These are phyloP conservation scores for Saccharomyces eubayanus DNA, from an alignment of 805 yeast genomes.

Conservation along the genomic window DNA sequence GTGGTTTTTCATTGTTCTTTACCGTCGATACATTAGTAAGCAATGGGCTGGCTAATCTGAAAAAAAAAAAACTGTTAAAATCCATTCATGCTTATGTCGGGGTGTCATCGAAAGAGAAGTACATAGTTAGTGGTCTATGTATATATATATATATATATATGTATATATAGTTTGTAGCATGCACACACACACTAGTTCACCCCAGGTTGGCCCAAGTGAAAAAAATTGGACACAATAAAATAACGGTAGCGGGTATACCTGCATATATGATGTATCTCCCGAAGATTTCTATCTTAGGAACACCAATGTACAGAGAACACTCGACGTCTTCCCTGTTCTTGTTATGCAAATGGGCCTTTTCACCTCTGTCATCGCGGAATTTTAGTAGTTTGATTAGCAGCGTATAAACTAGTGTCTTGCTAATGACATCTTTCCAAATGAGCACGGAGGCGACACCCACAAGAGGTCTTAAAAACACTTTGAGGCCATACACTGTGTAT, in stretches of 20 bases:
- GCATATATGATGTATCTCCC: slow-evolving; percentile 74
- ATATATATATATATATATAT: not conserved
- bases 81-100: not conserved
- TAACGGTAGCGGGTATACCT: slow-evolving; percentile 60
- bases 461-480: slow-evolving; percentile 39
- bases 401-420: slow-evolving; percentile 58
- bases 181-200: not conserved
- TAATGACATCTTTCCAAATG: slow-evolving; percentile 57
- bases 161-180: not conserved
- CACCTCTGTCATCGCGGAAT: slow-evolving; percentile 17
- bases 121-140: not conserved
- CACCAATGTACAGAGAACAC: slow-evolving; percentile 45
- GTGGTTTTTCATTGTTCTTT: not conserved
- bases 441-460: slow-evolving; percentile 59
- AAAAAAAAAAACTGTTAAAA: not conserved
- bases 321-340: slow-evolving; percentile 23
- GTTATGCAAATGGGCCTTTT: slow-evolving; percentile 18
- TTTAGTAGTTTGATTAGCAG: slow-evolving; percentile 29
- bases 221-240: slow-evolving; percentile 29
- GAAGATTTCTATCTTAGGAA: slow-evolving; percentile 68
- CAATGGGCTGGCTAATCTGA: not conserved
- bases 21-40: not conserved
- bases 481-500: slow-evolving; percentile 19
- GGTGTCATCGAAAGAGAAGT: not conserved
- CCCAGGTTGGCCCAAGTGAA: not conserved